Evolutionary conservation across 2,329 filamentous ascomycete genomes (phyloP).

Genomic region (Hysterium pulicare): DNA sequence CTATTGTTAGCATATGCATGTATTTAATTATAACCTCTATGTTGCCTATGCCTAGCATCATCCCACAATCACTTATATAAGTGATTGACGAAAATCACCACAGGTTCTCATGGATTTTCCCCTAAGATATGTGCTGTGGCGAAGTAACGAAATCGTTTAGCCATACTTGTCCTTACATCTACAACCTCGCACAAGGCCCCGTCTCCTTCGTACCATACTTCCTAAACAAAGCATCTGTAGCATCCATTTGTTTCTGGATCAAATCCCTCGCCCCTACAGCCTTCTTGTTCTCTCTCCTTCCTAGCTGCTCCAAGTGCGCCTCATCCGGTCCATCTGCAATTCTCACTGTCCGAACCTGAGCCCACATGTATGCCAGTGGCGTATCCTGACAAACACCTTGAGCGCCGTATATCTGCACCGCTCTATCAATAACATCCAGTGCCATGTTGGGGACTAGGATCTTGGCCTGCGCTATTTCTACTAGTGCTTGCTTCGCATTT

Average conservation of each 20-base stretch:
- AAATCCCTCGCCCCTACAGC: conserved; percentile 56
- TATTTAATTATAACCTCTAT: no score
- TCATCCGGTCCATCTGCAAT: conserved; percentile 92
- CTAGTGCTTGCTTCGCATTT: conserved; percentile 79
- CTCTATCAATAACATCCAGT: conserved; percentile 82
- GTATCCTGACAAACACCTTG: conserved; percentile 91
- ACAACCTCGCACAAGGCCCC: not conserved
- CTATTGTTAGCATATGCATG: no score
- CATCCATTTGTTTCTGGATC: conserved; percentile 60
- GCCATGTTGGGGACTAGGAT: conserved; percentile 78
- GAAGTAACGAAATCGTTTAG: not conserved
- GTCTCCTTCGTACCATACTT: conserved; percentile 41
- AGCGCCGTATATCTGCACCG: conserved; percentile 83
- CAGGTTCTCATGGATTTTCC: no score
- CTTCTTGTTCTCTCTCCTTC: conserved; percentile 70
- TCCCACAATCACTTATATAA: no score
- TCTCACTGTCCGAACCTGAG: conserved; percentile 71
- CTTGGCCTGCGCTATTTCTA: conserved; percentile 91
- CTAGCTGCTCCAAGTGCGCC: conserved; percentile 70
- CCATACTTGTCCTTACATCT: not conserved
- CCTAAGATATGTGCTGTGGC: no score
- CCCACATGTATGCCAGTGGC: conserved; percentile 73
- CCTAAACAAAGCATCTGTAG: conserved; percentile 61
- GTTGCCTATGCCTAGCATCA: no score
- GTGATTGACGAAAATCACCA: no score